phyloP scores from a whole-genome alignment of 1,139 yeast species.

The Hanseniaspora gamundiae region DNA sequence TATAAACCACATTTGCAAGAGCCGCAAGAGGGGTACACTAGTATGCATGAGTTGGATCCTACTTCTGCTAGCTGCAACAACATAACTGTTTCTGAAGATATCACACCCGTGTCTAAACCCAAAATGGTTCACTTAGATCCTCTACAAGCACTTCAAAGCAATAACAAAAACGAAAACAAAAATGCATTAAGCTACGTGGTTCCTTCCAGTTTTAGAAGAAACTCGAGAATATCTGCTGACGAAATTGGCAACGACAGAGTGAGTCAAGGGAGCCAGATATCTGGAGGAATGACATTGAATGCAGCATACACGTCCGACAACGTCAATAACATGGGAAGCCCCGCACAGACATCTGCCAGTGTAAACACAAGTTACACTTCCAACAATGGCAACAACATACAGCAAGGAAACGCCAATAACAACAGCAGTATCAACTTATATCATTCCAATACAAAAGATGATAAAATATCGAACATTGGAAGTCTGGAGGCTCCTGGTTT shows the following conservation, averaged over 20 bases:
- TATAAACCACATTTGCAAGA: neutral
- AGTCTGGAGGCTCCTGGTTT: conserved; percentile 5
- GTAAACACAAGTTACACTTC: too few relatives aligned
- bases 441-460: neutral
- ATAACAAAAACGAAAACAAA: neutral
- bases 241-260: conserved; percentile 7
- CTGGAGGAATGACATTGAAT: conserved; percentile 3
- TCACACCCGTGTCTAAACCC: neutral
- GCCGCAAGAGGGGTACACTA: neutral
- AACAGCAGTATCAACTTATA: neutral
- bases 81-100: neutral
- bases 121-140: neutral
- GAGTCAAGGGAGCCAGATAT: conserved; percentile 5
- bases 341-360: neutral
- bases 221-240: conserved; percentile 8
- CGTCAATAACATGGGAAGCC: neutral
- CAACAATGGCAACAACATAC: neutral
- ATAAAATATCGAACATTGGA: conserved; percentile 2
- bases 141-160: neutral
- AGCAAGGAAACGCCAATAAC: neutral
- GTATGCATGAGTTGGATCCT: neutral
- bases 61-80: neutral
- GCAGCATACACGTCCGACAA: neutral
- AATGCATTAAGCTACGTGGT: conserved; percentile 17
- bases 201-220: conserved; percentile 16